Base-by-base conservation (phyloP, 2,329 filamentous ascomycete species). In the Nakataea oryzae region DNA sequence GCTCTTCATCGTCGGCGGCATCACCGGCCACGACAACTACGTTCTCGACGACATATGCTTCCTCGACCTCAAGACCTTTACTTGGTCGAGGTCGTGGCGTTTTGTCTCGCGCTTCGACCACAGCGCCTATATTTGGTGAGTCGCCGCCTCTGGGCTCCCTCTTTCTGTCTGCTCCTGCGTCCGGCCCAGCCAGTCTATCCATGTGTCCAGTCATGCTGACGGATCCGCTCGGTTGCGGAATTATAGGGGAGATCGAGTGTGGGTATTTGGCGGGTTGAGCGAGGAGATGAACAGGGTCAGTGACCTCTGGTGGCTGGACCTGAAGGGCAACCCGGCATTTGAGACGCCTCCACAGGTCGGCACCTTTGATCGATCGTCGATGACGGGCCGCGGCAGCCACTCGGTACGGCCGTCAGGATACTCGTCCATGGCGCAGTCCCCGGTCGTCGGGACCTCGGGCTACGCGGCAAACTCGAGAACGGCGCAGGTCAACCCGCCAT, bases 1-100 rank as follows among this genome's bases (percentile, higher is more conserved):
- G 72, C 80, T 99, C 11, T 99, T 97, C 72, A 89, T 99, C 64
- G 87, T 96, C 63, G 95, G 95, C 62, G 95, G 95, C n/a, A 91
- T 97, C 68, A 96, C 92, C 6, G 93, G 93, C 2, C 89, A 93
- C 67, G 92, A 95, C 67, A 96, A 91, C 71, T 88, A 91, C 68
- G 93, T 97, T 28, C 80, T 97, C 59, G 93, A 97, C 72, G 95
- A 99, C 71, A 91, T 99, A 60, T 96, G 92, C 77, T 99, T 96
- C 71, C 83, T 99, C 59, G 95, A 99, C 72, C 80, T 99, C 58
- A 97, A 96, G 78, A 97, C 95, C 2, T 97, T 91, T 81, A 96
- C 93, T 0, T 99, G 95, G 95, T 97, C 93, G 62, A 87, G 91
- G 63, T 88, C 91, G 54, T 99, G 95, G 95, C 90, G 88, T 64